Base-by-base conservation (phyloP, 2,329 filamentous ascomycete species). In the Emmonsiellopsis sp. region DNA sequence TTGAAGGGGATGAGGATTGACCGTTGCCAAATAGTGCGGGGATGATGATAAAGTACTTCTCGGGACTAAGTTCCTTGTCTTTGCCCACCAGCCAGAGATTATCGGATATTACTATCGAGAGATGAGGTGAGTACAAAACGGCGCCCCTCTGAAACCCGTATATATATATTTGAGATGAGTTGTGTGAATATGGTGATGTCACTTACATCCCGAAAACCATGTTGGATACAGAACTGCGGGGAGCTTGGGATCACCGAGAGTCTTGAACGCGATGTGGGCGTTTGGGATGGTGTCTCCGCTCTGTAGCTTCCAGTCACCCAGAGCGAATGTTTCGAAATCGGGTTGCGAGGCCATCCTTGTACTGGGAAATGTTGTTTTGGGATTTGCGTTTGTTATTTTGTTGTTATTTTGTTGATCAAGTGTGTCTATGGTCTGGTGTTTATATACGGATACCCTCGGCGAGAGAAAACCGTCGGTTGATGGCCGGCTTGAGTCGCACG, bases 191-290 rank as follows among this genome's bases (percentile, higher is more conserved):
- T 11, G 15, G 7, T 32, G 15, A 16, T 34, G 8, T 40, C 51
- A 68, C 75, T 50, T 65, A 80, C 77, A 59, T 55, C 83, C 83
- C 15, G 81, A 84, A 65, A 84, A 91, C 87, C 87, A 91, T 2
- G 83, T 83, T 2, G 87, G 87, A 63, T 91, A 91, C 56, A 91
- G 79, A 54, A 91, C 80, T 2, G 82, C 82, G 7, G 86, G 86
- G 5, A 72, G 74, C 0, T 72, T 76, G 0, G 79, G 65, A 53
- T 83, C 74, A 16, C 87, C 87, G 59, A 86, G 85, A 0, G 86
- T 88, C 68, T 86, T 89, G 75, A 88, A 92, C 13, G 86, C 85
- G 52, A 92, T 81, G 62, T 80, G 79, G 1, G 87, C 87, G 59
- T 80, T 67, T 1, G 78, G 75, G 15, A 91, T 76, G 5, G 70